Conservation (phyloP, 2,329 filamentous ascomycete genomes). For the Cladosporium sp. region DNA sequence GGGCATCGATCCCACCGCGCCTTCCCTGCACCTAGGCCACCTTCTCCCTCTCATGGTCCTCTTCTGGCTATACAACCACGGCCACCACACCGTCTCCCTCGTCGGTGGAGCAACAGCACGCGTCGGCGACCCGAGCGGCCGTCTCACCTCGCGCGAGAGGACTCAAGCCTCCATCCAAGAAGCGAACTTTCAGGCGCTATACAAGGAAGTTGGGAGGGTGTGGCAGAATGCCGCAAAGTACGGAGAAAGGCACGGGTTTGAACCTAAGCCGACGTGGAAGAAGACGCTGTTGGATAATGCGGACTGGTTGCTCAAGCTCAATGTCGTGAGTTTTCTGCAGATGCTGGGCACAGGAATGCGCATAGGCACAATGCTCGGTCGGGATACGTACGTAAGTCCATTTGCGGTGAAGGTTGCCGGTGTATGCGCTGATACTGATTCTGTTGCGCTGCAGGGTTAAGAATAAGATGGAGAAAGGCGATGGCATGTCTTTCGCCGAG, state of each 20-base stretch:
- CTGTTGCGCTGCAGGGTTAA: slow-evolving; percentile 61
- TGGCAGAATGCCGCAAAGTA: slow-evolving; percentile 70
- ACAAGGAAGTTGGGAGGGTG: slow-evolving; percentile 65
- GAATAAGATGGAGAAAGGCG: slow-evolving; percentile 74
- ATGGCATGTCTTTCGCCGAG: slow-evolving; percentile 92
- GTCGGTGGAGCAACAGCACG: slow-evolving; percentile 64
- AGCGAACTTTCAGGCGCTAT: slow-evolving; percentile 64
- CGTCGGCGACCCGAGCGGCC: slow-evolving; percentile 73
- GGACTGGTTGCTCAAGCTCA: slow-evolving; percentile 70
- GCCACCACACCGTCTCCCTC: slow-evolving; percentile 63
- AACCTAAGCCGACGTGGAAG: slow-evolving; percentile 60
- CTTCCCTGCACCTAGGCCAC: slow-evolving; percentile 76
- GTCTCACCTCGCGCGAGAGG: slow-evolving; percentile 58
- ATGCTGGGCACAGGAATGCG: slow-evolving; percentile 70
- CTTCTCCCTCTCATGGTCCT: slow-evolving; percentile 77
- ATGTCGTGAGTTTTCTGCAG: slow-evolving; percentile 70
- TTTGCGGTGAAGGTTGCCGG: neutral
- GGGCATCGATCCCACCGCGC: slow-evolving; percentile 76
- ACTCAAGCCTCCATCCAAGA: slow-evolving; percentile 51
- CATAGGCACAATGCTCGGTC: slow-evolving; percentile 79
- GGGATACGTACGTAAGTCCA: slow-evolving; percentile 70
- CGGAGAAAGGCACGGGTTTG: slow-evolving; percentile 61
- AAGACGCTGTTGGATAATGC: slow-evolving; percentile 75
- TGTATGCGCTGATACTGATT: slow-evolving; percentile 8
- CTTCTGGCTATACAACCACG: slow-evolving; percentile 79